Evolutionary conservation across 805 yeast genomes (phyloP).

Genomic region (Nakazawaea peltata): DNA sequence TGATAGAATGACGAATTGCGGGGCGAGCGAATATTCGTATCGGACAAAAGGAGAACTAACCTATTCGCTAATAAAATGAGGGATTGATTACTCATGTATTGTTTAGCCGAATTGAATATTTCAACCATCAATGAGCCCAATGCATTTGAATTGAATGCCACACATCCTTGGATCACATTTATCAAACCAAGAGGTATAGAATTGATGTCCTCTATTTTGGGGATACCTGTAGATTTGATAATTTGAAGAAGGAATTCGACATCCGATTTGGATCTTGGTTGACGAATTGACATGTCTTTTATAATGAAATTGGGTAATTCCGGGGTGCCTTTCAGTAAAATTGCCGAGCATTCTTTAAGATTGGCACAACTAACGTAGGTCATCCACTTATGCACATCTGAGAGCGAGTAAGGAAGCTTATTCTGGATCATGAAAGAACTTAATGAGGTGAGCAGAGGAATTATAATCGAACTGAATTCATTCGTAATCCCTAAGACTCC

Average conservation of each 20-base stretch:
- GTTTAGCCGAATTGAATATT: not conserved
- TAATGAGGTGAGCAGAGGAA: no score
- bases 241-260: not conserved
- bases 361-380: not conserved
- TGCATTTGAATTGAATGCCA: not conserved
- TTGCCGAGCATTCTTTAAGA: no score
- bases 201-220: not conserved
- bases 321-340: not conserved
- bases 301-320: slow-evolving; percentile 1
- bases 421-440: not conserved
- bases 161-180: slow-evolving; percentile 7
- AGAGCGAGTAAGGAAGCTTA: not conserved
- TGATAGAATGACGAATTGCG: not conserved
- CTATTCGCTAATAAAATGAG: slow-evolving; percentile 1
- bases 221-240: not conserved
- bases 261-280: slow-evolving; percentile 4
- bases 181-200: not conserved
- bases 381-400: not conserved
- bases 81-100: not conserved
- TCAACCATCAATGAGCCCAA: not conserved
- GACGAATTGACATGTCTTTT: slow-evolving; percentile 4
- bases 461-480: no score
- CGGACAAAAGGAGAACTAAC: not conserved
- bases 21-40: not conserved
- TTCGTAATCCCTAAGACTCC: no score